Base-by-base conservation (phyloP, 2,329 filamentous ascomycete species). In the Sclerotinia spermophila region DNA sequence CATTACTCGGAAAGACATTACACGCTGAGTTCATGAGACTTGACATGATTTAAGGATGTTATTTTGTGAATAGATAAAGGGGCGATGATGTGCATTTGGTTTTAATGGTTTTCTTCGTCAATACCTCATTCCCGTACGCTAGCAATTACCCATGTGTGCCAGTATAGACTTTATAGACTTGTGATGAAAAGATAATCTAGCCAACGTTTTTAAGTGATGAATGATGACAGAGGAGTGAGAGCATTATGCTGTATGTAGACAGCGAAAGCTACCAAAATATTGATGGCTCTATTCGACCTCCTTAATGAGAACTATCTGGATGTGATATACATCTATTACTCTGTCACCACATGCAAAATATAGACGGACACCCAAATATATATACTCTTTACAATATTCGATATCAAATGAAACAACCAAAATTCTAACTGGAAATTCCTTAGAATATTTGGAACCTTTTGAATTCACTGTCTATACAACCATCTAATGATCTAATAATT, bases 1-100 rank as follows among this genome's bases (percentile, higher is more conserved):
- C 96, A 76, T 84, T 89, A 77, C 88, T 99, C 78, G 96, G 96
- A 82, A 97, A 97, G 89, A 91, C 94, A 72, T 86, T 99, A 79
- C 93, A 96, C 81, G 91, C 92, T 75, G 93, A 98, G 86, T 99
- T 99, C 81, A 93, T 98, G 82, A 93, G 94, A 87, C 89, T 93
- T 76, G 96, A 99, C 84, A 86, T 99, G 82, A 89, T 99, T 86
- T 99, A 92, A 53, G 33, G 76, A 72, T 64, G 70, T 70, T 48
- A 30, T 51, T 51, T 51, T 75, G 71, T 73, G 71, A 72, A 74
- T 78, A 77, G 75, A 78, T 74, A 72, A 72, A 73, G 72, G 71
- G 71, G 71, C 72, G 74, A 74, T 42, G 61, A 62, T 44, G 61
- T 77, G 72, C 74, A 77, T 78, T 75, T 75, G 73, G 64, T 73